Percentiles rank a stretch among this genome's conserved stretches.
phyloP scores from a whole-genome alignment of 2,329 filamentous ascomycete genomes.

The Colletotrichum caudatum region DNA sequence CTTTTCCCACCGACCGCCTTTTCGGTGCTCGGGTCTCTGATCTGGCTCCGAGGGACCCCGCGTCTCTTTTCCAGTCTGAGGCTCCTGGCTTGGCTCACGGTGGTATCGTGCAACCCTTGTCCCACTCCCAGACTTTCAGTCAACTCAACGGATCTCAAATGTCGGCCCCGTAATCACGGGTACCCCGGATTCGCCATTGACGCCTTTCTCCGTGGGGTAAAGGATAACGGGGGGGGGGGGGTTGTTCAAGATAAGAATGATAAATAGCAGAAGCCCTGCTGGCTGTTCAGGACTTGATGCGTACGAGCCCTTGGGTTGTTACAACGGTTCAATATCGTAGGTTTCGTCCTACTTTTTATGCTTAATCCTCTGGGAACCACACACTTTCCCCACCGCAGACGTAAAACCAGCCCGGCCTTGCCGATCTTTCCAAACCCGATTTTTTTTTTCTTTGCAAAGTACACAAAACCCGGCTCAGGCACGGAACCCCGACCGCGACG shows the following conservation, averaged over 20 bases:
- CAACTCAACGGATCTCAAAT: constrained; percentile 31
- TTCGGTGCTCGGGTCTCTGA: constrained; percentile 18
- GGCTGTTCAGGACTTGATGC: background rate
- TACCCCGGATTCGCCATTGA: constrained; percentile 36
- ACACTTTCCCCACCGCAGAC: background rate
- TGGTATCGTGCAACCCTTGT: background rate
- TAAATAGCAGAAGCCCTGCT: constrained; percentile 37
- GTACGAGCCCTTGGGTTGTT: background rate
- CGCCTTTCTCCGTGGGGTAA: constrained; percentile 17
- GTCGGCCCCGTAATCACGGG: constrained; percentile 26
- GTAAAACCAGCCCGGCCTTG: background rate
- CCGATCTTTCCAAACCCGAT: constrained; percentile 14
- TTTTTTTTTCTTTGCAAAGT: background rate
- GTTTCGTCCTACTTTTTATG: constrained; percentile 28
- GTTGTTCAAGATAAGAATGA: constrained; percentile 2
- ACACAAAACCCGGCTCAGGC: background rate
- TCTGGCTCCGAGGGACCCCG: constrained; percentile 31
- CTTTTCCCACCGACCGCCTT: constrained; percentile 25
- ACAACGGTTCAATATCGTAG: background rate
- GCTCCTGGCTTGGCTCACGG: constrained; percentile 3
- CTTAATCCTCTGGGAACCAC: constrained; percentile 24
- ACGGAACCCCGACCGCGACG: background rate
- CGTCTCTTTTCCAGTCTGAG: background rate
- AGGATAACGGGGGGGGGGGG: background rate
- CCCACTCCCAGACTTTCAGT: constrained; percentile 10